Evolutionary conservation across 1,139 yeast species (phyloP), one percentile per base, ranked within the genome.

Genomic region (Meyerozyma carpophila): DNA sequence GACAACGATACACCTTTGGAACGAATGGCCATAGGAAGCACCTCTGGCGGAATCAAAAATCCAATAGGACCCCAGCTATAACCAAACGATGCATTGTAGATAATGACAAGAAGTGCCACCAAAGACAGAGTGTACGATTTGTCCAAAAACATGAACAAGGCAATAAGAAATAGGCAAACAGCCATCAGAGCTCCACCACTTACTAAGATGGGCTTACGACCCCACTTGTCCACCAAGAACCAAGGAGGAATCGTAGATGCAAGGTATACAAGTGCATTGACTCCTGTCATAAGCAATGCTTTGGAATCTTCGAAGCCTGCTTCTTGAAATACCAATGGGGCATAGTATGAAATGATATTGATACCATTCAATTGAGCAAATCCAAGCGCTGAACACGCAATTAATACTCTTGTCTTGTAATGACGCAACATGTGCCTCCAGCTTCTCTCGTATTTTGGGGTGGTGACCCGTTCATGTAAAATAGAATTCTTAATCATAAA

Each of bases 401-500:
- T 67, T 37, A 71, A 55, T 5, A 76, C 71, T 36, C 79, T 52
- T 24, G 57, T 54, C 41, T 64, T 51, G 53, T 73, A 71, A 43
- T 63, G 63, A 37, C 56, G 59, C 43, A 74, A 63, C 68, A 75
- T 63, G 50, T 68, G 69, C 36, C 57, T 60, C 75, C 78, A 75
- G n/a, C 71, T 63, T 43, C 79, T 58, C 47, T 69, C 71, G 36
- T 54, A 56, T 42, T 68, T 66, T 1, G 79, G 78, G 0, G 67
- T 65, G n/a, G 58, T 50, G 14, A 62, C 56, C 40, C 79, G 56
- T 50, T 75, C 81, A 51, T 55, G 55, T 32, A 88, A 57, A 20
- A 89, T 91, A n/a, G 85, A 77, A 58, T 86, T 90, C 59, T 89
- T 88, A 55, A 89, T 89, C 52, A 82, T 77, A 50, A 82, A 82